A percentile compares a stretch with the other conserved stretches of the same genome.
Evolutionary conservation across 257 asterid genomes (phyloP).

Genomic region (Sherardia arvensis): DNA sequence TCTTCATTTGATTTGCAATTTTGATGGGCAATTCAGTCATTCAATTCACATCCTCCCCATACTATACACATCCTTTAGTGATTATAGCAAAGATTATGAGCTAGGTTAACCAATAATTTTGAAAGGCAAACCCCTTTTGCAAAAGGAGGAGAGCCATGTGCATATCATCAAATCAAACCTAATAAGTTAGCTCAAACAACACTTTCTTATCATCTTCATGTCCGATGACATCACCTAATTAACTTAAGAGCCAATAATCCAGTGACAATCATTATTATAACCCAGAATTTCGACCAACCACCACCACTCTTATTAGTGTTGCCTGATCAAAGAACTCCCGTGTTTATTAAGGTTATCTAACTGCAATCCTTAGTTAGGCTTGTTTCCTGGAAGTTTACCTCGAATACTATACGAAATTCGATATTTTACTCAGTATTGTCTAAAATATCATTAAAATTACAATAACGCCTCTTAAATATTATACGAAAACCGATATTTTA

Average conservation of each 20-base stretch:
- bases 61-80: neutral
- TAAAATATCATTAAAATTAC: too few species aligned
- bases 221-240: neutral
- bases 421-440: too few species aligned
- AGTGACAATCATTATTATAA: neutral
- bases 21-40: too few species aligned
- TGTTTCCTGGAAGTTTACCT: neutral
- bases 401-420: too few species aligned
- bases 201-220: constrained; percentile 4
- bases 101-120: constrained; percentile 2
- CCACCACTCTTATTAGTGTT: neutral
- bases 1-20: too few species aligned
- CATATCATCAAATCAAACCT: neutral
- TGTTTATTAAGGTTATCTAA: too few species aligned
- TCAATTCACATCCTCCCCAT: too few species aligned
- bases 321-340: neutral
- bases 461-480: too few species aligned
- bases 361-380: neutral
- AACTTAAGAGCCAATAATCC: constrained; percentile 6
- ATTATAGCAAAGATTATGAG: neutral
- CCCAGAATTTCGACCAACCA: neutral
- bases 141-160: neutral
- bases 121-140: neutral
- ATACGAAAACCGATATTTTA: too few species aligned
- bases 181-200: neutral